A percentile compares a stretch with the other conserved stretches of the same genome.
Conservation (phyloP, 768 basidiomycete genomes). For the Leucocoprinus birnbaumii region DNA sequence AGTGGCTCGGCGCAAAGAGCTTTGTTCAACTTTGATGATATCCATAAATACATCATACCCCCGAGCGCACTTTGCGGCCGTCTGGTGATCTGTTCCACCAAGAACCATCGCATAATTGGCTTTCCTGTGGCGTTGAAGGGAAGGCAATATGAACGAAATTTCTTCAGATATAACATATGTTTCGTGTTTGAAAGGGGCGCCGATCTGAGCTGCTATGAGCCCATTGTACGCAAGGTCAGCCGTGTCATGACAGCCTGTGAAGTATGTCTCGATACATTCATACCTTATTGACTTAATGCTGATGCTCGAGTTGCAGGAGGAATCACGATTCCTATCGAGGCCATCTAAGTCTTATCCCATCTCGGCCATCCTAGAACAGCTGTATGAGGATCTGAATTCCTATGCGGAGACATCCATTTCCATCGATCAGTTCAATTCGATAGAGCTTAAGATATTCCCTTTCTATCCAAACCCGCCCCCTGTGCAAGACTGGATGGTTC, state of each 20-base stretch:
- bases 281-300: slow-evolving; percentile 4
- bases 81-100: slow-evolving; percentile 83
- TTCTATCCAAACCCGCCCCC: slow-evolving; percentile 92
- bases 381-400: slow-evolving; percentile 96
- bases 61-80: slow-evolving; percentile 81
- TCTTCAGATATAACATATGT: slow-evolving; percentile 92
- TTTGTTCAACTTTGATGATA: slow-evolving; percentile 87
- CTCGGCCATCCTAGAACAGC: slow-evolving; percentile 86
- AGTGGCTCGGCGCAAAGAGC: slow-evolving; percentile 46
- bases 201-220: slow-evolving; percentile 94
- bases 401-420: slow-evolving; percentile 95
- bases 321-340: slow-evolving; percentile 84
- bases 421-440: slow-evolving; percentile 89
- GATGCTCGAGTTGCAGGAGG: slow-evolving; percentile 53
- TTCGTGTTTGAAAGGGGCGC: slow-evolving; percentile 93
- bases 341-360: slow-evolving; percentile 63
- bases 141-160: slow-evolving; percentile 72
- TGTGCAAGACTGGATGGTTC: slow-evolving; percentile 95
- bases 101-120: slow-evolving; percentile 83
- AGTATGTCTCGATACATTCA: slow-evolving; percentile 42
- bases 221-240: slow-evolving; percentile 91
- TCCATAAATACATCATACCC: slow-evolving; percentile 94
- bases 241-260: slow-evolving; percentile 87
- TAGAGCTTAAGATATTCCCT: slow-evolving; percentile 94
- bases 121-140: slow-evolving; percentile 82